These are phyloP conservation scores for Wickerhamiella vanderwaltii DNA, from an alignment of 805 yeast species.

Conservation along the genomic window DNA sequence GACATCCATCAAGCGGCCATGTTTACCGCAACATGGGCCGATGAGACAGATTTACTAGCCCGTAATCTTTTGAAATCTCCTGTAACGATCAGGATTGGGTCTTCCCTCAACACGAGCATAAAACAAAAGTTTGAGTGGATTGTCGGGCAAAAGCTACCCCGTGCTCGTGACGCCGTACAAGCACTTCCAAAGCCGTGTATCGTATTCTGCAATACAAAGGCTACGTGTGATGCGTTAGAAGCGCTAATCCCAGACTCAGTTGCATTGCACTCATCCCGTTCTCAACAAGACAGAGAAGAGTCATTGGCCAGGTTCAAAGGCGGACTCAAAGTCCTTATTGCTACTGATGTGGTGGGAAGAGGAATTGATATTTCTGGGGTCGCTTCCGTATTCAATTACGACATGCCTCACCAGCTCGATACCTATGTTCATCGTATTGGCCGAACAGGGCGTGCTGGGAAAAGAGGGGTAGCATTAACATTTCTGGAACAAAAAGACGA, in stretches of 20 bases:
- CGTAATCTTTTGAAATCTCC: conserved; percentile 50
- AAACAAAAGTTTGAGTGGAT: conserved; percentile 49
- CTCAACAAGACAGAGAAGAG: conserved; percentile 75
- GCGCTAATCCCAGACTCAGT: conserved; percentile 41
- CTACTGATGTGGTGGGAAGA: conserved; percentile 93
- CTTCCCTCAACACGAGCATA: conserved; percentile 29
- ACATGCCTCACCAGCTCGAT: conserved; percentile 66
- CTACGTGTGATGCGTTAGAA: conserved; percentile 55
- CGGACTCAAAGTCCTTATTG: conserved; percentile 53
- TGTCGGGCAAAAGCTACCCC: not conserved
- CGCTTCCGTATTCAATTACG: conserved; percentile 73
- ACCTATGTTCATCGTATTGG: conserved; percentile 90
- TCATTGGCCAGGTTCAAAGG: conserved; percentile 52
- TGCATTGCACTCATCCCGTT: conserved; percentile 74
- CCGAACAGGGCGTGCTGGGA: conserved; percentile 93
- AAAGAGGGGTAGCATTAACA: conserved; percentile 61
- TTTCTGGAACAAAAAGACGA: conserved; percentile 32
- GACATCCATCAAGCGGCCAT: conserved; percentile 53
- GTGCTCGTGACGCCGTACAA: not conserved
- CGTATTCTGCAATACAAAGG: conserved; percentile 68
- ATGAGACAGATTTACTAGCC: conserved; percentile 55
- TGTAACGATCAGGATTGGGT: conserved; percentile 36
- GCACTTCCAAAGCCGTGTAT: conserved; percentile 29
- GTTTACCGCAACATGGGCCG: conserved; percentile 92
- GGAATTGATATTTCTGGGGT: conserved; percentile 90